Evolutionary conservation across 352 stramenopile species (phyloP).

Genomic region (Blastocystis sp.): DNA sequence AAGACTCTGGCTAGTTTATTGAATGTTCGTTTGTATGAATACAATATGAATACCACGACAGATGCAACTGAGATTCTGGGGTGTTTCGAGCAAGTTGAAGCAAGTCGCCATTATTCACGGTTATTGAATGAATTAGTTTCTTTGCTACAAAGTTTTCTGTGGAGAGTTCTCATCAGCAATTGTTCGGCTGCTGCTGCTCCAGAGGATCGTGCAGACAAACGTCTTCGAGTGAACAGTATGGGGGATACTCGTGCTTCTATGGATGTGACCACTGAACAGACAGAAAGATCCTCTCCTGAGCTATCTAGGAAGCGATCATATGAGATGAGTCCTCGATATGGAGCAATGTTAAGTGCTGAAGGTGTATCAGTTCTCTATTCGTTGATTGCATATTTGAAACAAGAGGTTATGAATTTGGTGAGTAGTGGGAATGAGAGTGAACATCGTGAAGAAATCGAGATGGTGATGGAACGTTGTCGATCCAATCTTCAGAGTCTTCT

Average conservation of each 20-base stretch:
- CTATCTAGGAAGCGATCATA: background rate
- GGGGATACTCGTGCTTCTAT: background rate
- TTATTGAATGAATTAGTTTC: slow-evolving; percentile 65
- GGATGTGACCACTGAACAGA: background rate
- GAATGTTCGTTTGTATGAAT: slow-evolving; percentile 73
- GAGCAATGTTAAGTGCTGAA: background rate
- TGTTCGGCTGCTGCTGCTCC: background rate
- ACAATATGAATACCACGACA: slow-evolving; percentile 90
- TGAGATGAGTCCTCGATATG: slow-evolving; percentile 6
- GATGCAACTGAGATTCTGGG: slow-evolving; percentile 97
- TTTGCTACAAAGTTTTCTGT: slow-evolving; percentile 9
- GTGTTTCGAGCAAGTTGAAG: slow-evolving; percentile 96
- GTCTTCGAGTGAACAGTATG: slow-evolving; percentile 51
- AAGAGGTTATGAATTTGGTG: background rate
- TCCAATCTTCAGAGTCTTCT: background rate
- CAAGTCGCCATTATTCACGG: slow-evolving; percentile 72
- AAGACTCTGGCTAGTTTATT: slow-evolving; percentile 69
- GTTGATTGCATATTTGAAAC: slow-evolving; percentile 7
- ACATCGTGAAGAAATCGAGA: slow-evolving; percentile 29
- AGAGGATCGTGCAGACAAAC: slow-evolving; percentile 15
- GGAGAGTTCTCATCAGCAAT: slow-evolving; percentile 4
- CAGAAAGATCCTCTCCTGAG: background rate
- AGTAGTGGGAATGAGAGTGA: slow-evolving; percentile 2
- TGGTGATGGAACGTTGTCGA: background rate
- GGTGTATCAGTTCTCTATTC: background rate